Base-by-base conservation (phyloP, 495 filamentous ascomycete genomes). In the Xylaria flabelliformis region DNA sequence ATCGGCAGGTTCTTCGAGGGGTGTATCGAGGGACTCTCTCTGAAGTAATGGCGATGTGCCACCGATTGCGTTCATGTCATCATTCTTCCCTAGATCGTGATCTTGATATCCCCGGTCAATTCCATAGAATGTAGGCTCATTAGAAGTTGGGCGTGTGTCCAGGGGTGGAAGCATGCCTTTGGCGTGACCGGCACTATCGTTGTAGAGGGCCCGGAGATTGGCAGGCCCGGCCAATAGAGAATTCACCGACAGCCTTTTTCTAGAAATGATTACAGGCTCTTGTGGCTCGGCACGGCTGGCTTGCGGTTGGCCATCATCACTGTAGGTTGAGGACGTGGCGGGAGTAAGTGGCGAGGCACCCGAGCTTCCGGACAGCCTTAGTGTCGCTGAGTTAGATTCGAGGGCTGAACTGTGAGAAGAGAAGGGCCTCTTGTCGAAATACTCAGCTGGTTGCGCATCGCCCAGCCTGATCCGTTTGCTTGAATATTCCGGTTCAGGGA, bases 91-190 rank as follows among this genome's bases (percentile, higher is more conserved):
- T 4, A 91, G 74, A 77, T 95, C 92, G 19, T 86, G 77, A 80
- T 95, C 92, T 2, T 88, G 87, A 67, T 88, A 84, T 4, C 92
- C 92, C 34, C 87, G 84, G 75, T 95, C 92, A 65, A 91, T 82
- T 1, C 92, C 92, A 76, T 92, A 93, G 51, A 79, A 82, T n/a
- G 75, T 82, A 12, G 75, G 72, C 51, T 82, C 80, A 21, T 77
- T 71, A 48, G 78, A 76, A 21, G 67, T 10, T 41, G 79, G 76
- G 26, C 67, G 68, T 41, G 74, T 75, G 46, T 76, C 73, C 72
- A 79, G 74, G 56, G 76, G 69, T 39, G 75, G 70, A 67, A 75
- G 71, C 26, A 76, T 71, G 44, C 64, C 48, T 58, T 71, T 75
- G 41, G 61, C 69, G 48, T 76, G 74, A 56, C 70, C 69, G 44